phyloP scores from a whole-genome alignment of 768 basidiomycete genomes.

The Xerocomellus dryophilus region DNA sequence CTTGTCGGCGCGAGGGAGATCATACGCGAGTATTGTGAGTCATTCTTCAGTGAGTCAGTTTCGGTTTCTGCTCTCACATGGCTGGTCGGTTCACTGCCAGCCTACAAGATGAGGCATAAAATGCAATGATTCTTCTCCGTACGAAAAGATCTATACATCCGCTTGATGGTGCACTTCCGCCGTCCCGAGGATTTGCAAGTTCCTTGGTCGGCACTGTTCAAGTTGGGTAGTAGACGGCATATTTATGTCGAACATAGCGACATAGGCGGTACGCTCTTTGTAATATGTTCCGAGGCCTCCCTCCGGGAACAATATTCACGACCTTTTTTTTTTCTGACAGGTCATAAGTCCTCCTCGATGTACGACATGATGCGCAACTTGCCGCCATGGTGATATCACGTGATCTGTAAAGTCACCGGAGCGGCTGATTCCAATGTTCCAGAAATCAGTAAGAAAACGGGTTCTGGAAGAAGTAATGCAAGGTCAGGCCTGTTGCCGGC shows the following conservation, averaged over 20 bases:
- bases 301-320: too few species aligned
- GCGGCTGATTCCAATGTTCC: neutral
- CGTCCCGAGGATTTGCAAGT: neutral
- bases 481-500: conserved; percentile 1
- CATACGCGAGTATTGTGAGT: neutral
- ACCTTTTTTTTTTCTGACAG: too few species aligned
- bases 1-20: neutral
- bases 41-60: neutral
- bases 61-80: neutral
- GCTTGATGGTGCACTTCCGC: neutral
- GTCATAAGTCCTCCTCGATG: too few species aligned
- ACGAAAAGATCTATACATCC: neutral
- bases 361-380: neutral
- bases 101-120: too few species aligned
- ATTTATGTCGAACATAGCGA: too few species aligned
- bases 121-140: neutral
- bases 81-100: neutral
- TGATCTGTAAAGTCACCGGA: neutral
- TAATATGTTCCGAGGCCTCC: too few species aligned
- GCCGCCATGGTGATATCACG: neutral
- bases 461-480: neutral
- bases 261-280: too few species aligned
- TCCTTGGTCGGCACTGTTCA: neutral
- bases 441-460: neutral
- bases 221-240: too few species aligned